Conservation (phyloP, 2,329 filamentous ascomycete genomes). For the Fusarium chlamydosporum region DNA sequence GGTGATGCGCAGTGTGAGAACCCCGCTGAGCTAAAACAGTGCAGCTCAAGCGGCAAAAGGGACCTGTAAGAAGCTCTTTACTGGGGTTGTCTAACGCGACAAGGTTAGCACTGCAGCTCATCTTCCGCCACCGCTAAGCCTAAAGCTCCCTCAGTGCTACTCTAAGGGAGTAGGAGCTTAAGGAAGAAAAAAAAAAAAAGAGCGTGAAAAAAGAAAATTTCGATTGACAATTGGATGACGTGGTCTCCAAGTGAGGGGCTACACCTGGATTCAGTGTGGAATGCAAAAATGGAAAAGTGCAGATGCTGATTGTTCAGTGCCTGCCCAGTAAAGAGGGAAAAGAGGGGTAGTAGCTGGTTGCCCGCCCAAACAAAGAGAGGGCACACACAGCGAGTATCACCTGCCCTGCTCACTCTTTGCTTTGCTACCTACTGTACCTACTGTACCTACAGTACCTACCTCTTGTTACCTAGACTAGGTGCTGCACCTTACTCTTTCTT, state of each 20-base stretch:
- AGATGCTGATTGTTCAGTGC: not conserved
- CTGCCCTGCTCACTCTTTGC: not conserved
- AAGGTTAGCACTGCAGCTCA: conserved; percentile 1
- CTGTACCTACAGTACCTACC: too few relatives aligned
- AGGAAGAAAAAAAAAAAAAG: not conserved
- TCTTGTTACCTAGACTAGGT: too few relatives aligned
- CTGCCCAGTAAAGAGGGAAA: not conserved
- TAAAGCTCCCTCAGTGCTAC: conserved; percentile 1
- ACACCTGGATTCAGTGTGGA: not conserved
- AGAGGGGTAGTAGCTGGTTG: conserved; percentile 3
- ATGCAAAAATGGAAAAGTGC: conserved; percentile 3
- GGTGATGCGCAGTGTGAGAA: conserved; percentile 1
- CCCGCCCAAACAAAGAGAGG: not conserved
- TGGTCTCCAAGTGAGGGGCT: conserved; percentile 1
- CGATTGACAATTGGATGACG: conserved; percentile 12
- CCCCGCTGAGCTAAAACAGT: not conserved
- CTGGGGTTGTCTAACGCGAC: conserved; percentile 1
- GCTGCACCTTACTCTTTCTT: not conserved
- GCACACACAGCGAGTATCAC: not conserved
- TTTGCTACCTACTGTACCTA: not conserved
- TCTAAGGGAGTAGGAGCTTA: conserved; percentile 7
- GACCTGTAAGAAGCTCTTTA: conserved; percentile 6
- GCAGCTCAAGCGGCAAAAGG: conserved; percentile 4
- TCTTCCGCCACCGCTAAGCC: conserved; percentile 12
- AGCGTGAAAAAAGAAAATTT: not conserved